phyloP scores from a whole-genome alignment of 805 yeast genomes.

The Ogataea salicorniae region DNA sequence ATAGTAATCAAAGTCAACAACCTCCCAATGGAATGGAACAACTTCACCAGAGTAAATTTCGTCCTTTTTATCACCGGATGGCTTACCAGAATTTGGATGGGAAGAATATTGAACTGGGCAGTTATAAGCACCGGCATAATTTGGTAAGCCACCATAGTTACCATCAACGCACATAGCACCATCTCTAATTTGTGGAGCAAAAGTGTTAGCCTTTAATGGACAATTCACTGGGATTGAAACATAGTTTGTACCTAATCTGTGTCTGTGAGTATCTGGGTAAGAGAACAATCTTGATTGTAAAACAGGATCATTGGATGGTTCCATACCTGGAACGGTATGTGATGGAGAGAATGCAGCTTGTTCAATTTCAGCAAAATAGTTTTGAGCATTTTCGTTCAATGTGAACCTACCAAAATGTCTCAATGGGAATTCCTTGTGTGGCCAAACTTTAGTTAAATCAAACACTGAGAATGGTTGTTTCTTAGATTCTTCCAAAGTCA shows the following conservation, averaged over 20 bases:
- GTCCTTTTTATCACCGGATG: slow-evolving; percentile 24
- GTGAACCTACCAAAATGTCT: slow-evolving; percentile 78
- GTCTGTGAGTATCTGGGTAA: slow-evolving; percentile 82
- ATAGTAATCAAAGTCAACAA: slow-evolving; percentile 60
- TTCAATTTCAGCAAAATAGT: slow-evolving; percentile 84
- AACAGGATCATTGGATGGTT: slow-evolving; percentile 80
- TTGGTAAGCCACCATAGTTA: slow-evolving; percentile 74
- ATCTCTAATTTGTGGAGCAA: slow-evolving; percentile 75
- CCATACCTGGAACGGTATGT: slow-evolving; percentile 79
- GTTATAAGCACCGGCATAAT: slow-evolving; percentile 57
- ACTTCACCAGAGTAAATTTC: slow-evolving; percentile 32
- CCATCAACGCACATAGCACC: slow-evolving; percentile 70
- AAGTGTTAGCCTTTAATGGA: slow-evolving; percentile 53
- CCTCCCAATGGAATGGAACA: slow-evolving; percentile 81
- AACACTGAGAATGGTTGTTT: slow-evolving; percentile 74
- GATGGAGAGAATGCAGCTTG: slow-evolving; percentile 85
- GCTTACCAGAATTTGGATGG: slow-evolving; percentile 26
- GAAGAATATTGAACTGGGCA: slow-evolving; percentile 42
- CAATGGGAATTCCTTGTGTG: slow-evolving; percentile 79
- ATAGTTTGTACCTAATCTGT: slow-evolving; percentile 73
- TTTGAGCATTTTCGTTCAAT: slow-evolving; percentile 77
- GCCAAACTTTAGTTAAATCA: slow-evolving; percentile 92
- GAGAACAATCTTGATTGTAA: slow-evolving; percentile 77
- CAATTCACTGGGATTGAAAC: slow-evolving; percentile 87
- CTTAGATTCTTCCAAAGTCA: slow-evolving; percentile 80